Percentiles rank a stretch among this genome's conserved stretches.
Conservation (phyloP, 2,329 filamentous ascomycete genomes). For the Aspergillus sp. region DNA sequence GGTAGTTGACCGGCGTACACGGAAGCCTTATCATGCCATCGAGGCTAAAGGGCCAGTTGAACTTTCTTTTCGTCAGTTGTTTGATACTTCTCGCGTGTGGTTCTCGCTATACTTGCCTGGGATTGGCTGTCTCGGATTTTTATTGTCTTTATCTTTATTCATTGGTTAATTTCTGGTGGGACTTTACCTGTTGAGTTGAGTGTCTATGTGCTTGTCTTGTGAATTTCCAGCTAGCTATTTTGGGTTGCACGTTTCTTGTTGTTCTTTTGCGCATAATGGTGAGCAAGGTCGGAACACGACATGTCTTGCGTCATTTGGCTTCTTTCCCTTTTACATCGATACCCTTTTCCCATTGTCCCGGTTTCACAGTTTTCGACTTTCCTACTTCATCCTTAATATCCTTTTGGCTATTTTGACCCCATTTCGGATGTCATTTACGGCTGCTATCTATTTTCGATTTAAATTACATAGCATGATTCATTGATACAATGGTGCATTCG, state of each 20-base stretch:
- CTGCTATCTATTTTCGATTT: background rate
- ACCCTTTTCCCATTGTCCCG: slow-evolving; percentile 32
- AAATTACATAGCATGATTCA: background rate
- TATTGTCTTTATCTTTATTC: background rate
- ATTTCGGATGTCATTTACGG: slow-evolving; percentile 1
- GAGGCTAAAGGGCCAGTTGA: slow-evolving; percentile 26
- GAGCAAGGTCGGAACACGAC: background rate
- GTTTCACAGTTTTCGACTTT: slow-evolving; percentile 12
- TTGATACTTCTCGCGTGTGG: slow-evolving; percentile 6
- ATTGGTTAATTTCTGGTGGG: slow-evolving; percentile 8
- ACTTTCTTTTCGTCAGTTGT: slow-evolving; percentile 4
- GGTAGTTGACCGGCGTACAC: slow-evolving; percentile 48
- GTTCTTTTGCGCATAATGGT: slow-evolving; percentile 7
- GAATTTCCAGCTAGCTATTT: background rate
- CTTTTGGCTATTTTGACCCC: slow-evolving; percentile 1
- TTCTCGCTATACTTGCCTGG: slow-evolving; percentile 5
- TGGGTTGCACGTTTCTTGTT: slow-evolving; percentile 7
- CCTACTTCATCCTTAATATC: background rate
- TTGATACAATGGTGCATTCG: background rate
- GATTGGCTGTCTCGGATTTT: slow-evolving; percentile 11
- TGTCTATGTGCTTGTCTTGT: background rate
- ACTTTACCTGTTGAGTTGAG: slow-evolving; percentile 23
- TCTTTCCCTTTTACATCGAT: slow-evolving; percentile 32
- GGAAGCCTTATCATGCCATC: slow-evolving; percentile 27
- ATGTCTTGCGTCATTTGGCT: slow-evolving; percentile 18